phyloP scores from a whole-genome alignment of 257 asterid species.

The Linderniella brevidens region DNA sequence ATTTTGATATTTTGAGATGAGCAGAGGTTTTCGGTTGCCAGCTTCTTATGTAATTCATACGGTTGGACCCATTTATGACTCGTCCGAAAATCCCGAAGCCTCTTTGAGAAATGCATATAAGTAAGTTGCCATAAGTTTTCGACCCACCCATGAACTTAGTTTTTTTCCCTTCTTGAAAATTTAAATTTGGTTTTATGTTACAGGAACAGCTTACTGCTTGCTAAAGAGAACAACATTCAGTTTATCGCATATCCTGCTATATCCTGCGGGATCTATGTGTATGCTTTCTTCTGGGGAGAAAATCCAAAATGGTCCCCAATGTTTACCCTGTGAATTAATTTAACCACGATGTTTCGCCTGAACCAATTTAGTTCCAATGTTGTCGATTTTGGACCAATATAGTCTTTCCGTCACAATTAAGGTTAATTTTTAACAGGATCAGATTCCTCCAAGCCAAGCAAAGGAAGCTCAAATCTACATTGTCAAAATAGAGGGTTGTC shows the following conservation, averaged over 20 bases:
- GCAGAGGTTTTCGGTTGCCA: constrained; percentile 81
- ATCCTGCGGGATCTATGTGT: constrained; percentile 87
- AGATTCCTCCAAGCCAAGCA: too few relatives aligned
- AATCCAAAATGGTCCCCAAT: too few relatives aligned
- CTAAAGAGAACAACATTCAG: constrained; percentile 59
- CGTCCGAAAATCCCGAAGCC: constrained; percentile 39
- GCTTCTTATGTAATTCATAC: constrained; percentile 93
- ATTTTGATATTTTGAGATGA: constrained; percentile 10
- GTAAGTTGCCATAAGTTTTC: constrained; percentile 17
- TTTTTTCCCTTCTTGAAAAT: not conserved
- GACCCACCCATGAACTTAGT: too few relatives aligned
- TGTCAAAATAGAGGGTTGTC: too few relatives aligned
- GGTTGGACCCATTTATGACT: constrained; percentile 84
- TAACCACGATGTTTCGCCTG: too few relatives aligned
- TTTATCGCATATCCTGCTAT: constrained; percentile 86
- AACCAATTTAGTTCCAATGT: too few relatives aligned
- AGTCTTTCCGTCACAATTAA: too few relatives aligned
- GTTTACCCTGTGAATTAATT: too few relatives aligned
- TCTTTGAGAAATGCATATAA: constrained; percentile 64
- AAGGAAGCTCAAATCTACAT: too few relatives aligned
- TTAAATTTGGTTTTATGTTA: not conserved
- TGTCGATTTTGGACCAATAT: too few relatives aligned
- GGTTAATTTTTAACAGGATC: too few relatives aligned
- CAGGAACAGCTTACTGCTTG: constrained; percentile 75
- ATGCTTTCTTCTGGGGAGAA: constrained; percentile 11